phyloP scores from a whole-genome alignment of 2,329 filamentous ascomycete genomes.

The Alternaria sp. region DNA sequence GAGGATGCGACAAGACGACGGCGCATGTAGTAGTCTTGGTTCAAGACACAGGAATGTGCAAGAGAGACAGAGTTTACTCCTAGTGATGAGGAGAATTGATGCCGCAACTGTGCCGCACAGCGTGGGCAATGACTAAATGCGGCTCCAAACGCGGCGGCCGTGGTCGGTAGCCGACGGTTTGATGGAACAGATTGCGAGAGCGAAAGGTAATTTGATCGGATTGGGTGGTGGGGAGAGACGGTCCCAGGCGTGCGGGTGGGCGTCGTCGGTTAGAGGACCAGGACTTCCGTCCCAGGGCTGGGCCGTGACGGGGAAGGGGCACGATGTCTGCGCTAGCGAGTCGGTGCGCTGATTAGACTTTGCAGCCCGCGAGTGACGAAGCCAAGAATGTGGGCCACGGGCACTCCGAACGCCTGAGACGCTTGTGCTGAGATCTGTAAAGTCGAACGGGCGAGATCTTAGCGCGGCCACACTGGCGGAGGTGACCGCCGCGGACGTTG shows the following conservation, averaged over 20 bases:
- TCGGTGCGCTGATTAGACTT: constrained; percentile 37
- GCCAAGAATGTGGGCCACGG: constrained; percentile 30
- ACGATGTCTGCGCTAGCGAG: constrained; percentile 15
- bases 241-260: constrained; percentile 43
- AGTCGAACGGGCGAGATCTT: constrained; percentile 27
- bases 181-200: constrained; percentile 1
- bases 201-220: constrained; percentile 8
- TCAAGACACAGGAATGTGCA: background rate
- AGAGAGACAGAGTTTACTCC: background rate
- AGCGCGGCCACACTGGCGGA: constrained; percentile 20
- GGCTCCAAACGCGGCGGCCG: constrained; percentile 44
- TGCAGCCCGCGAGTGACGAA: constrained; percentile 37
- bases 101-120: constrained; percentile 1
- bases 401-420: constrained; percentile 30
- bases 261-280: constrained; percentile 40
- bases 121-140: constrained; percentile 16
- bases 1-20: background rate
- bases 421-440: constrained; percentile 21
- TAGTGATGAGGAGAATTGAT: background rate
- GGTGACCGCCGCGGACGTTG: background rate
- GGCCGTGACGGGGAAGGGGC: constrained; percentile 31
- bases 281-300: constrained; percentile 30
- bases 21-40: constrained; percentile 9
- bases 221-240: constrained; percentile 27
- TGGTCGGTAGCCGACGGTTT: constrained; percentile 23